phyloP scores from a whole-genome alignment of 176 grass and related monocot genomes.

The Oryza glaberrima region DNA sequence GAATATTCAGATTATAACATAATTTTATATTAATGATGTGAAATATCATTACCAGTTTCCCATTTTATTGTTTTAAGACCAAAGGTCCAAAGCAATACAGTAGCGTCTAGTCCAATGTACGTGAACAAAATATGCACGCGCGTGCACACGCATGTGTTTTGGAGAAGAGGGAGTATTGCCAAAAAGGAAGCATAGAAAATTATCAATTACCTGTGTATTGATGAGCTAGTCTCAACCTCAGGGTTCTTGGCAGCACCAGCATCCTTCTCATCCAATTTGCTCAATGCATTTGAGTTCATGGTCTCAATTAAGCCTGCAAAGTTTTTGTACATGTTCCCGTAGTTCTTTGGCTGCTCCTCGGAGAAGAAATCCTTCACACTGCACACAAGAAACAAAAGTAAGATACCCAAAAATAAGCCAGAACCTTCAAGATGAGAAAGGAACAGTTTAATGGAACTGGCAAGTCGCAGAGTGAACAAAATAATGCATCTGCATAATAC shows the following conservation, averaged over 20 bases:
- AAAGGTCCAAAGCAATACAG: not conserved
- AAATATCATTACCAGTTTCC: not conserved
- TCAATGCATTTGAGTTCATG: slow-evolving; percentile 58
- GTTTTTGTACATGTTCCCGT: slow-evolving; percentile 83
- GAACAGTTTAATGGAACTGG: slow-evolving; percentile 21
- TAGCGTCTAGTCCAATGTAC: not conserved
- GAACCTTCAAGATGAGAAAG: slow-evolving; percentile 3
- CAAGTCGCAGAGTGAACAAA: not conserved
- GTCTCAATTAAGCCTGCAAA: slow-evolving; percentile 68
- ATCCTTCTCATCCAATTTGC: slow-evolving; percentile 60
- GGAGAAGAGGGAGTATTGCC: not conserved
- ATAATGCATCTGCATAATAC: not conserved
- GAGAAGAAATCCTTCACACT: slow-evolving; percentile 85
- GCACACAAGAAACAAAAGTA: slow-evolving; percentile 36
- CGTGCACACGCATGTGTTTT: not conserved
- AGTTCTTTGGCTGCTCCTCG: slow-evolving; percentile 63
- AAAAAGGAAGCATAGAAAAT: slow-evolving; percentile 19
- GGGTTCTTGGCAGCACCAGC: slow-evolving; percentile 33
- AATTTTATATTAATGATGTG: slow-evolving; percentile 11
- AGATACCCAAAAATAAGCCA: slow-evolving; percentile 17
- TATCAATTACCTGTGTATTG: slow-evolving; percentile 48
- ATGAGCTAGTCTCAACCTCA: slow-evolving; percentile 53
- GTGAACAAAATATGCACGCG: not conserved
- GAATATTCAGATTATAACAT: slow-evolving; percentile 18
- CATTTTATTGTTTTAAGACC: not conserved